These are phyloP conservation scores for Phytophthora hibernalis DNA, from an alignment of 352 stramenopile species.

Conservation along the genomic window DNA sequence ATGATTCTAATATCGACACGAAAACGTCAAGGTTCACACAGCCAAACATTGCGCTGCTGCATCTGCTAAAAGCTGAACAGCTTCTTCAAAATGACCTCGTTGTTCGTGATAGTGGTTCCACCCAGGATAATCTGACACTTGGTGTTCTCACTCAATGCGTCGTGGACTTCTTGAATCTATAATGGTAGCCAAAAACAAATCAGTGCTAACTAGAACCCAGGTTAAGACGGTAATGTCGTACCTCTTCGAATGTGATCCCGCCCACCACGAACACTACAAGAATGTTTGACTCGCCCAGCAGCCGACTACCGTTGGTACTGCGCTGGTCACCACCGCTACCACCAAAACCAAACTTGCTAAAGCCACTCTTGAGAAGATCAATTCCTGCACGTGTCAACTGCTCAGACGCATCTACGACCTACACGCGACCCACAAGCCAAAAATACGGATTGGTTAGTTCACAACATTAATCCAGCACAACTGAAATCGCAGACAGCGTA, in stretches of 20 bases:
- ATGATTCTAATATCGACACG: constrained; percentile 17
- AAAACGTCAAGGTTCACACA: neutral
- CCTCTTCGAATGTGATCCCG: constrained; percentile 82
- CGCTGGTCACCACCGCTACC: constrained; percentile 28
- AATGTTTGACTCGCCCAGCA: constrained; percentile 50
- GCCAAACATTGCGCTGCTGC: neutral
- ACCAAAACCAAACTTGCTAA: constrained; percentile 82
- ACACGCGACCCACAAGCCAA: constrained; percentile 1
- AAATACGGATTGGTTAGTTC: neutral
- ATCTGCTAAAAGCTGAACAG: constrained; percentile 46
- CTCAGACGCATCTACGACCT: constrained; percentile 82
- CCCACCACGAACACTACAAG: constrained; percentile 81
- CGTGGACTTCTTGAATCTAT: constrained; percentile 73
- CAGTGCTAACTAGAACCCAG: neutral
- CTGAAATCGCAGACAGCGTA: constrained; percentile 24
- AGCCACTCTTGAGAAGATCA: constrained; percentile 82
- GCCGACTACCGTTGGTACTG: constrained; percentile 22
- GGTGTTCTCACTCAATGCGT: constrained; percentile 55
- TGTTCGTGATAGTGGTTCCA: constrained; percentile 79
- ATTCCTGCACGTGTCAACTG: constrained; percentile 80
- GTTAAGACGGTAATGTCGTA: constrained; percentile 7
- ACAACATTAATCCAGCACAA: neutral
- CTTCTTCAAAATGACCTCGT: constrained; percentile 64
- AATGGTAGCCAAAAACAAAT: constrained; percentile 6
- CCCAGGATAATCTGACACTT: constrained; percentile 74